Evolutionary conservation across 768 basidiomycete genomes (phyloP).

Genomic region (Cystobasidium ongulense): DNA sequence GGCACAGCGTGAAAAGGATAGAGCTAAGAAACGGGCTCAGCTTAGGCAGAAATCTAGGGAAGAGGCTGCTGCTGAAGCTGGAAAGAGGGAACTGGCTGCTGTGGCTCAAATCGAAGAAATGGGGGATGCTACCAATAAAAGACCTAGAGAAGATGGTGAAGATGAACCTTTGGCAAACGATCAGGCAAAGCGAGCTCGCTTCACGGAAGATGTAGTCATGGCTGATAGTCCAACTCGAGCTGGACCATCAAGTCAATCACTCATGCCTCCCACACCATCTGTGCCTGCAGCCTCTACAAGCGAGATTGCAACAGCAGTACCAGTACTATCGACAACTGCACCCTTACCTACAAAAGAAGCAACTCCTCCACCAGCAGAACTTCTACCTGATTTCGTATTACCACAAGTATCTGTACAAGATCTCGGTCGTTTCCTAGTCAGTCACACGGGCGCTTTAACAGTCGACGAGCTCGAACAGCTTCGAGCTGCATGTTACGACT

Average conservation of each 20-base stretch:
- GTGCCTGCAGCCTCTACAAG: neutral
- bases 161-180: neutral
- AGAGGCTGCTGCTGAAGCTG: conserved; percentile 48
- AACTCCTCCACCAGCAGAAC: conserved; percentile 29
- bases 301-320: neutral
- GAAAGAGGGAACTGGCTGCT: conserved; percentile 39
- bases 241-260: conserved; percentile 29
- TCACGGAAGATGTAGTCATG: neutral
- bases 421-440: conserved; percentile 53
- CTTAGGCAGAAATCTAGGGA: conserved; percentile 46
- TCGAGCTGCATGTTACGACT: conserved; percentile 68
- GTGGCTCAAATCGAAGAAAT: conserved; percentile 10
- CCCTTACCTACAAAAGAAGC: conserved; percentile 22
- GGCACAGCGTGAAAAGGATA: conserved; percentile 58
- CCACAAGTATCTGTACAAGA: conserved; percentile 51
- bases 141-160: neutral
- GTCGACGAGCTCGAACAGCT: conserved; percentile 92
- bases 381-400: conserved; percentile 57
- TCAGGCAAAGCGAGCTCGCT: neutral
- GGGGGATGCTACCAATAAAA: neutral
- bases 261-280: conserved; percentile 1
- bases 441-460: conserved; percentile 56
- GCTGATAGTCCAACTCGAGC: conserved; percentile 15
- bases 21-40: conserved; percentile 35
- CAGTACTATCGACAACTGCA: neutral